Base-by-base conservation (phyloP, 2,329 filamentous ascomycete species). In the Xenoacremonium recifei region DNA sequence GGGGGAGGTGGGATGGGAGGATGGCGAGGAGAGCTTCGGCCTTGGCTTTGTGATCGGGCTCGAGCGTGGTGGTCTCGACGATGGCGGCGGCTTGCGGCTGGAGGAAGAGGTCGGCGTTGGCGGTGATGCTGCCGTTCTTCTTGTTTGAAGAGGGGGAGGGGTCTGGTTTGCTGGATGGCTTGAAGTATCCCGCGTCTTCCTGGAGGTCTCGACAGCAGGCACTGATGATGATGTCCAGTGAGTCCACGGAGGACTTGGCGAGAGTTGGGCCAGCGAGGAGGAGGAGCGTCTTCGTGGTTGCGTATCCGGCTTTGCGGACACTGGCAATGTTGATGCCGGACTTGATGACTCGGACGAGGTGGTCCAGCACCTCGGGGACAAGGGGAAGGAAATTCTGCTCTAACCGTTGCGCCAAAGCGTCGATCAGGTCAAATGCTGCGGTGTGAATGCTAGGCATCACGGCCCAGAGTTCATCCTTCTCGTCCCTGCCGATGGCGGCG, bases 381-480 rank as follows among this genome's bases (percentile, higher is more conserved):
- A 89, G 62, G 0, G 88, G 70, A 12, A 82, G 56, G 29, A 80
- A 74, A 45, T 75, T 78, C 13, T 68, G 66, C 21, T 75, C 75
- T 18, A 91, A 71, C 10, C 85, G 76, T 40, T 72, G 63, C 17
- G 80, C 60, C 34, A 93, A 59, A 10, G 70, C 65, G 7, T 72
- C 63, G 17, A 88, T 66, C 2, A 95, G 65, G 17, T 77, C 65
- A 40, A 95, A 68, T n/a, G 80, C 77, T 12, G 85, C 81, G 12
- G 82, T 66, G 57, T 96, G 89, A 29, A 96, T 78, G 9, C 77
- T 73, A 4, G 91, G 87, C 10, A 96, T 73, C 15, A 80, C 72
- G 35, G 77, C 70, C 79, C 87, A 91, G 4, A 96, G 73, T 33
- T 84, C 80, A 39, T 95, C 89, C 47, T 85, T 84, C 65, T 96